phyloP scores from a whole-genome alignment of 768 basidiomycete species.

The Russula ochroleuca region DNA sequence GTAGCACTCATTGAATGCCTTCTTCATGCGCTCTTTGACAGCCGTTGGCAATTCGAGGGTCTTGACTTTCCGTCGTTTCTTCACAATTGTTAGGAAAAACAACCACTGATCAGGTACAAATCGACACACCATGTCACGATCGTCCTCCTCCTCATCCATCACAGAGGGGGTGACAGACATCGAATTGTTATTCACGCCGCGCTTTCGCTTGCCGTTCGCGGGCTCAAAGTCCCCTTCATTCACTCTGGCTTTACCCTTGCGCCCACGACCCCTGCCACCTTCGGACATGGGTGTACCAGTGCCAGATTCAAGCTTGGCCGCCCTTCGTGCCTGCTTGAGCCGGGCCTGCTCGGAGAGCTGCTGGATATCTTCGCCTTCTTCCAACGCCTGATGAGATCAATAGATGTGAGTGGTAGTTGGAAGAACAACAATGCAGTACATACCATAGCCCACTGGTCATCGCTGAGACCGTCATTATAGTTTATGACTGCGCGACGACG shows the following conservation, averaged over 20 bases:
- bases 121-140: conserved; percentile 52
- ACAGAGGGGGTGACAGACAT: conserved; percentile 74
- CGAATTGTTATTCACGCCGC: conserved; percentile 54
- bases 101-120: conserved; percentile 29
- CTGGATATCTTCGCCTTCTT: conserved; percentile 76
- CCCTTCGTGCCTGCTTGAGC: conserved; percentile 58
- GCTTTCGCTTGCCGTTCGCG: conserved; percentile 68
- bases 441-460: conserved; percentile 90
- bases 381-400: conserved; percentile 50
- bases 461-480: conserved; percentile 91
- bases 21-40: conserved; percentile 75
- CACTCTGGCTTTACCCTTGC: conserved; percentile 58
- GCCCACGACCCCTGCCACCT: conserved; percentile 50
- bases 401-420: background rate
- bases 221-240: conserved; percentile 34
- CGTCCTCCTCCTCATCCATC: conserved; percentile 72
- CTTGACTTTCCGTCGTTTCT: conserved; percentile 88
- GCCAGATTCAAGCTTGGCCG: conserved; percentile 57
- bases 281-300: conserved; percentile 61
- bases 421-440: conserved; percentile 28
- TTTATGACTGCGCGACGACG: conserved; percentile 78
- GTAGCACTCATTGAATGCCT: conserved; percentile 71
- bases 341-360: conserved; percentile 63
- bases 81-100: conserved; percentile 3
- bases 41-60: conserved; percentile 52